These are phyloP conservation scores for Fusarium buxicola DNA, from an alignment of 2,329 filamentous ascomycete genomes.

Conservation along the genomic window DNA sequence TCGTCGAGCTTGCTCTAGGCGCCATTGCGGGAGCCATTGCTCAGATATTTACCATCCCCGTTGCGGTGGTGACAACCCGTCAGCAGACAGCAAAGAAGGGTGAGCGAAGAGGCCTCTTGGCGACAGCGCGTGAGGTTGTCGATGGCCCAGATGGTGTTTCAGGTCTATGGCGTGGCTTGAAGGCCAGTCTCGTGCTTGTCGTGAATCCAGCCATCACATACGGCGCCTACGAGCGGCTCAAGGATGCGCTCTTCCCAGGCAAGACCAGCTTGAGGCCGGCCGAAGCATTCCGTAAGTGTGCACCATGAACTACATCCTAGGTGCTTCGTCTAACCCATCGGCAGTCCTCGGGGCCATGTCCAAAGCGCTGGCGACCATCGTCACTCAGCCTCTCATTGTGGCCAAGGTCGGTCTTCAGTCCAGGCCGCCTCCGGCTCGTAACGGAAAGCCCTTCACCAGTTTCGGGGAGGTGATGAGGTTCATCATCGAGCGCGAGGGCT, in stretches of 20 bases:
- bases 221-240: constrained; percentile 91
- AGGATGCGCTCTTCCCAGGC: constrained; percentile 80
- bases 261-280: constrained; percentile 80
- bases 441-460: constrained; percentile 92
- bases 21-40: constrained; percentile 90
- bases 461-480: constrained; percentile 96
- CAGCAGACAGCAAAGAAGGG: constrained; percentile 91
- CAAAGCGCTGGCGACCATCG: constrained; percentile 90
- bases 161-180: constrained; percentile 94
- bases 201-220: constrained; percentile 98
- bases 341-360: constrained; percentile 91
- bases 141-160: constrained; percentile 89
- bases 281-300: constrained; percentile 88
- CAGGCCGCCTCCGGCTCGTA: constrained; percentile 83
- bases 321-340: constrained; percentile 12
- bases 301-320: background rate
- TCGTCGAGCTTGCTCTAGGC: constrained; percentile 84
- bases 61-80: constrained; percentile 93
- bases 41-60: constrained; percentile 95
- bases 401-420: constrained; percentile 98
- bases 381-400: constrained; percentile 94
- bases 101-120: constrained; percentile 87
- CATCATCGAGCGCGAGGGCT: constrained; percentile 89
- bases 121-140: constrained; percentile 89
- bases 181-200: constrained; percentile 94